These are phyloP conservation scores for Tolypocladium endophyticum DNA, from an alignment of 2,329 filamentous ascomycete genomes.

Conservation along the genomic window DNA sequence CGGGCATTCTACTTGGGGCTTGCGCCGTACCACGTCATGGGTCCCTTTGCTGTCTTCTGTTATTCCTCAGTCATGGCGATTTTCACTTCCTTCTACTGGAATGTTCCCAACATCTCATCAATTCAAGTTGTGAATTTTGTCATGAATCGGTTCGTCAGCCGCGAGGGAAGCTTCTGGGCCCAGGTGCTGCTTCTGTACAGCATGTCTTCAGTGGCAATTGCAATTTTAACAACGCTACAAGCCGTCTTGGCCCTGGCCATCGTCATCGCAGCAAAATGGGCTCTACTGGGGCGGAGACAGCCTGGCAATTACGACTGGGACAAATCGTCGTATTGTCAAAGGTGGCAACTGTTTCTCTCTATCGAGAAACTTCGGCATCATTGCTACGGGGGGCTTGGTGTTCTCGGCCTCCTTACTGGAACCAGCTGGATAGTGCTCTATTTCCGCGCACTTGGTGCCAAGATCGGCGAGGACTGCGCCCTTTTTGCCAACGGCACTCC, in stretches of 20 bases:
- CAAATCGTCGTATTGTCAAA: slow-evolving; percentile 43
- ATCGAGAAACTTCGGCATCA: slow-evolving; percentile 38
- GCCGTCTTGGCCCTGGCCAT: slow-evolving; percentile 30
- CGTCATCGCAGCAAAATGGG: slow-evolving; percentile 39
- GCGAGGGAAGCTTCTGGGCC: slow-evolving; percentile 14
- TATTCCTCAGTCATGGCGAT: slow-evolving; percentile 37
- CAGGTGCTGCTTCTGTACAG: slow-evolving; percentile 26
- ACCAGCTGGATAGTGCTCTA: slow-evolving; percentile 41
- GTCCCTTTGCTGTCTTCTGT: slow-evolving; percentile 34
- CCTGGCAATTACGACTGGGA: slow-evolving; percentile 49
- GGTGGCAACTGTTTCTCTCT: slow-evolving; percentile 44
- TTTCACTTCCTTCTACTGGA: slow-evolving; percentile 39
- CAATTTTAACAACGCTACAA: slow-evolving; percentile 30
- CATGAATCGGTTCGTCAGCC: slow-evolving; percentile 12
- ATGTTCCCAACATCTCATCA: slow-evolving; percentile 33
- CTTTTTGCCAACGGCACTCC: slow-evolving; percentile 43
- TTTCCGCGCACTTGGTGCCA: slow-evolving; percentile 41
- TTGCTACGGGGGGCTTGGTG: slow-evolving; percentile 38
- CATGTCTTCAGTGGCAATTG: slow-evolving; percentile 27
- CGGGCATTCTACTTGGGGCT: slow-evolving; percentile 42
- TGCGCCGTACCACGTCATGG: slow-evolving; percentile 39
- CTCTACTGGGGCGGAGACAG: slow-evolving; percentile 35
- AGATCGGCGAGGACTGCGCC: slow-evolving; percentile 42
- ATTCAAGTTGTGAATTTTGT: slow-evolving; percentile 33
- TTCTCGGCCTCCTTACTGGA: slow-evolving; percentile 42